Base-by-base conservation (phyloP, 2,329 filamentous ascomycete genomes). In the Clonostachys rhizophaga region DNA sequence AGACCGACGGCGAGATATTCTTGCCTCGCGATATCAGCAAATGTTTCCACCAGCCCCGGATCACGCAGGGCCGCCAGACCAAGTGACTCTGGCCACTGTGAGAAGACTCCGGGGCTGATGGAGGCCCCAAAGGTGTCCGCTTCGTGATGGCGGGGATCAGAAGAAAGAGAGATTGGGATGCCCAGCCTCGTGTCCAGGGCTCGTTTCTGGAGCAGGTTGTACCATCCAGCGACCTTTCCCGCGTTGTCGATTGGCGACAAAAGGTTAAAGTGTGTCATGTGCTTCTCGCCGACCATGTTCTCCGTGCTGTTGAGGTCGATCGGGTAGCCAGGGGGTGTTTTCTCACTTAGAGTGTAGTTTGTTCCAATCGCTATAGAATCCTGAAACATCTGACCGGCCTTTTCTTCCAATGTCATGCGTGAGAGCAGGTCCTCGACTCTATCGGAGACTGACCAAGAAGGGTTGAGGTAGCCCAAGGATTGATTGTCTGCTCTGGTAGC, bases 81-180 rank as follows among this genome's bases (percentile, higher is more conserved):
- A 8, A 77, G 54, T 0, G 68, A 68, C 48, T 77, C 73, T 0
- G 76, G 76, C 75, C 76, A 79, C 46, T 74, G 68, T 0, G 71
- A 75, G 50, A 79, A 71, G 1, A 58, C 60, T 0, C 66, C 70
- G 0, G 72, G 70, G 0, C 58, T 55, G 50, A 72, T 70, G 0
- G 66, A 69, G 4, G 68, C 73, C 3, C 67, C 73, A 2, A 69
- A 50, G 34, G 70, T 68, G 30, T 70, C 63, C 1, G 66, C 67
- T 54, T 72, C 74, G 5, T 65, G 59, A 49, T 76, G 71, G 2
- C 70, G 67, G 0, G 74, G 74, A 34, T 77, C 74, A 0, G 72
- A 66, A 2, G 72, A 74, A 3, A 76, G 54, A 0, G 72, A 75
- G 20, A 76, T 58, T 0, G 73, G 74, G 30, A 76, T 76, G 1